Conservation (phyloP, 495 filamentous ascomycete species). For the Lindgomyces ingoldianus region DNA sequence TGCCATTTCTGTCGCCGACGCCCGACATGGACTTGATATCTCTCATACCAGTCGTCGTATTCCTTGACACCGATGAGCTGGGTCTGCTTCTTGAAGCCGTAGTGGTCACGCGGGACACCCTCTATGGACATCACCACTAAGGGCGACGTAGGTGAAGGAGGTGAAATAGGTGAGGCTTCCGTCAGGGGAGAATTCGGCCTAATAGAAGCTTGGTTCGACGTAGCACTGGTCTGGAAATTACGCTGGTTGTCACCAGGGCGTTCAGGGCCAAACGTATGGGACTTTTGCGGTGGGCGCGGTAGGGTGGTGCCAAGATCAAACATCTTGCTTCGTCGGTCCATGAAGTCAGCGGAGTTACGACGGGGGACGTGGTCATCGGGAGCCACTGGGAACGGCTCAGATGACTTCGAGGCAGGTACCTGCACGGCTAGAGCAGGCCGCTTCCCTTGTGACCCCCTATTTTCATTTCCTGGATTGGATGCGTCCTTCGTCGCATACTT, state of each 20-base stretch:
- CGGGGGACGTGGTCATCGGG: constrained; percentile 59
- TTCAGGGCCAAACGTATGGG: constrained; percentile 4
- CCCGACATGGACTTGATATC: constrained; percentile 68
- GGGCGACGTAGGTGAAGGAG: too few species aligned
- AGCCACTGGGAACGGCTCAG: constrained; percentile 44
- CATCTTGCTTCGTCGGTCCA: constrained; percentile 50
- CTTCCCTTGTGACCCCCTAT: neutral
- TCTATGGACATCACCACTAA: too few species aligned
- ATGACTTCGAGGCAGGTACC: neutral
- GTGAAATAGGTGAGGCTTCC: too few species aligned
- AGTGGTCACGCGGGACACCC: constrained; percentile 67
- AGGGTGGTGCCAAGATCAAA: constrained; percentile 12
- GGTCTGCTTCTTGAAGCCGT: constrained; percentile 88
- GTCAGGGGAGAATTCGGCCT: too few species aligned
- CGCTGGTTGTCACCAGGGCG: neutral
- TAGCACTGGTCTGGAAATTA: neutral
- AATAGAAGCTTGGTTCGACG: constrained; percentile 1
- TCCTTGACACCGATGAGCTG: constrained; percentile 72
- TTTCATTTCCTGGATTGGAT: too few species aligned
- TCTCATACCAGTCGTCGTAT: constrained; percentile 78
- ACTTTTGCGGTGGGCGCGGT: constrained; percentile 1
- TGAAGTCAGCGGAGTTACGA: constrained; percentile 35
- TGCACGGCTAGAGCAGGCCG: neutral
- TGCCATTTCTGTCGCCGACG: constrained; percentile 80
- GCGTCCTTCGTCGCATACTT: neutral